Base-by-base conservation (phyloP, 495 filamentous ascomycete species). In the Penicillium flavigenum region DNA sequence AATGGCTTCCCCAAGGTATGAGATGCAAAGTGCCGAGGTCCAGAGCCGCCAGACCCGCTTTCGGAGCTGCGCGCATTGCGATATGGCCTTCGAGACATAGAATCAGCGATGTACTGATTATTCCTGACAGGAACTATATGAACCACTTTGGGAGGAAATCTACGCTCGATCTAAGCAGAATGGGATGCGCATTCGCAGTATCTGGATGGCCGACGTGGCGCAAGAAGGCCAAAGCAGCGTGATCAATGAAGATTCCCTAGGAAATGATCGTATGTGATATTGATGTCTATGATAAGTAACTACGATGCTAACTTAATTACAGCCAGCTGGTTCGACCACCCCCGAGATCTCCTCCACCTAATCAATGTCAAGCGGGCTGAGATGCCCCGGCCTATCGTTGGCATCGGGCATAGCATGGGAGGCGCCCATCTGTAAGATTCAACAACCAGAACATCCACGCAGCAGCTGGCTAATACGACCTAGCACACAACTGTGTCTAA, bases 321-420 rank as follows among this genome's bases (percentile, higher is more conserved):
- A 89, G 86, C 89, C 9, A 84, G 78, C 61, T 98, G 94, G 94
- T 79, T 84, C 48, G 94, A 98, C 73, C 85, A 96, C 71, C 72
- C 90, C 17, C 83, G 94, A 47, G 94, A 98, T 72, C 81, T 97
- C 11, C 80, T 95, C n/a, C 83, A 90, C 62, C 80, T 96, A 66
- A 80, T 94, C 73, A 97, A 96, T 72, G 76, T 82, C 43, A 92
- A 96, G 73, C 88, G 90, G 31, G 72, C 79, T 8, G 72, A 89
- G 55, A 95, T 98, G 89, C 86, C 88, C 4, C 87, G 89, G 11
- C 93, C 94, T 5, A 72, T 97, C n/a, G 73, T 97, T 55, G 94
- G 92, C 29, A 68, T 98, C 4, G 94, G 94, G 20, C 94, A 98
- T 73, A 93, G 88, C 68, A 88, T 91, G 79, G 94, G 94, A 61